Evolutionary conservation across 257 asterid species (phyloP), one percentile per base, ranked within the genome.

Genomic region (Leonotis leonurus): DNA sequence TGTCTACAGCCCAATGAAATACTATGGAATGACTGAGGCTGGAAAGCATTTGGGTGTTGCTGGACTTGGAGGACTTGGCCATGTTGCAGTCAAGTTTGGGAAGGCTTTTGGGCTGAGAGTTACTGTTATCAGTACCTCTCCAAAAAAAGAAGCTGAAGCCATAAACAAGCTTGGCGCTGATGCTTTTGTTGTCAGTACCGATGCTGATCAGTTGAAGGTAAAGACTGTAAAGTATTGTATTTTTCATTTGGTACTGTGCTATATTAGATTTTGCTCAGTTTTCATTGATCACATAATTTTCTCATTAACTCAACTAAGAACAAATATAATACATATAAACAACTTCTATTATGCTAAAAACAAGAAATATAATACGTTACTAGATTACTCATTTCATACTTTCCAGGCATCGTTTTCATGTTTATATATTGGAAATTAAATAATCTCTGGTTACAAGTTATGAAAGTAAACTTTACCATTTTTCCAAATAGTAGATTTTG

Each of bases 11-110:
- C 89, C 92, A 2, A 77, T 84, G 92, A 81, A 74, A 67, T 75
- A 80, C 69, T 74, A 79, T 14, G 85, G 84, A 54, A 74, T 86
- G 80, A 62, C 60, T 5, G 80, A 86, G 71, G 75, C 83, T 1
- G 89, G 92, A 14, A 86, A 76, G 45, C 84, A 73, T 67, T 66
- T 86, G 58, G 95, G 95, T 0, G 81, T 86, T 24, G 83, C 78
- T 0, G 92, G 95, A 48, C 81, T 86, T 2, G 92, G 92, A 16
- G 92, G 95, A 2, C 83, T 84, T 36, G 95, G 92, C 59, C 95
- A 86, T 53, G 70, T 84, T 62, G 92, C 92, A 9, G 87, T 86
- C 14, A 84, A 86, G 58, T 50, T 86, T 20, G 95, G 83, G 20
- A 86, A 86, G 78, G 95, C 86, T 16, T 81, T 86, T 37, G 95